Percentiles rank a stretch among this genome's conserved stretches.
Evolutionary conservation across 768 basidiomycete species (phyloP).

Genomic region (Zangia roseola): DNA sequence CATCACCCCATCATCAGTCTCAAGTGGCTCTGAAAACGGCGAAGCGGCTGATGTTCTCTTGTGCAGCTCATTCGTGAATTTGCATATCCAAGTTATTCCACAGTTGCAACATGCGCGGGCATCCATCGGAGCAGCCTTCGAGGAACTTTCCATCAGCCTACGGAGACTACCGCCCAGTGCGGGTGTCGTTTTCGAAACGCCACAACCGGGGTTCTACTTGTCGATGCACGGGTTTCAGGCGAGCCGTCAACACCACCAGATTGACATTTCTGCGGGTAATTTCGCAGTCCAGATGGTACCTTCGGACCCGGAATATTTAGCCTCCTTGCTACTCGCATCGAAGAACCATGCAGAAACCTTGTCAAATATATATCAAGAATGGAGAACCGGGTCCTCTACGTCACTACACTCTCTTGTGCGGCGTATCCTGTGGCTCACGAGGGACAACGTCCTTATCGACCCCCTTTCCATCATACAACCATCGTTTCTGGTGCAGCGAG

Average conservation of each 20-base stretch:
- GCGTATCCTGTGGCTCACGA: slow-evolving; percentile 51
- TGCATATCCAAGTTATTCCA: slow-evolving; percentile 14
- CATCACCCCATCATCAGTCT: not conserved
- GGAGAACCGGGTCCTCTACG: slow-evolving; percentile 28
- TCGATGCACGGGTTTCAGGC: slow-evolving; percentile 20
- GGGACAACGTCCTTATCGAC: slow-evolving; percentile 55
- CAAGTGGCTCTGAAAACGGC: slow-evolving; percentile 1
- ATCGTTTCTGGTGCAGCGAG: slow-evolving; percentile 78
- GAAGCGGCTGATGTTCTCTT: slow-evolving; percentile 19
- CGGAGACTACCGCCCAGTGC: slow-evolving; percentile 3
- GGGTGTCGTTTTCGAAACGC: not conserved
- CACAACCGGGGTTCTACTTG: slow-evolving; percentile 21
- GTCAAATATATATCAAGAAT: slow-evolving; percentile 25
- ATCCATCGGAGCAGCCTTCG: slow-evolving; percentile 8
- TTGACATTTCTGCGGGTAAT: slow-evolving; percentile 21
- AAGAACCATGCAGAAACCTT: slow-evolving; percentile 15
- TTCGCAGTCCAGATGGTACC: slow-evolving; percentile 28
- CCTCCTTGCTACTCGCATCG: slow-evolving; percentile 11
- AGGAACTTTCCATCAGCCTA: slow-evolving; percentile 18
- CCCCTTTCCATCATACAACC: slow-evolving; percentile 82
- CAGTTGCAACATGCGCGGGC: not conserved
- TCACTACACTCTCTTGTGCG: slow-evolving; percentile 42
- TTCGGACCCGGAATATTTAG: slow-evolving; percentile 29
- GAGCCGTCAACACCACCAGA: slow-evolving; percentile 1
- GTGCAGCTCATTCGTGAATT: slow-evolving; percentile 13